Evolutionary conservation across 257 asterid genomes (phyloP).

Genomic region (Lantana camara): DNA sequence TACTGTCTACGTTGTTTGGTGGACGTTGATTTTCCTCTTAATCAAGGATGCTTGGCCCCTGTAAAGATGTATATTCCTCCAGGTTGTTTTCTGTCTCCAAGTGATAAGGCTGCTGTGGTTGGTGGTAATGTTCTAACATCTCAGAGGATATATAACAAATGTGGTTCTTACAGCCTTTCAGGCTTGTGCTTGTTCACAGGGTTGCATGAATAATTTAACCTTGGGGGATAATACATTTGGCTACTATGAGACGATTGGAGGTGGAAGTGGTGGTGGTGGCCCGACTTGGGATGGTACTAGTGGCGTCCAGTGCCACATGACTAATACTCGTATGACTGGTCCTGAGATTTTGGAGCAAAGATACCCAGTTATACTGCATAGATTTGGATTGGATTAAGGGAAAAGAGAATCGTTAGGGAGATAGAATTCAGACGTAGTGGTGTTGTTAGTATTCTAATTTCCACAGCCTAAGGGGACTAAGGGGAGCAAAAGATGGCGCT

Average conservation of each 20-base stretch:
- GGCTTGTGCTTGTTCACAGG: conserved; percentile 97
- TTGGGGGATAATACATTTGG: conserved; percentile 89
- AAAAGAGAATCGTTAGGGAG: conserved; percentile 80
- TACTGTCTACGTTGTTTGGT: conserved; percentile 90
- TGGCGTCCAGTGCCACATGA: conserved; percentile 99
- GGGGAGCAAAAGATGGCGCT: conserved; percentile 76
- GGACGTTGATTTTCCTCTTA: conserved; percentile 88
- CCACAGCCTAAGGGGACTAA: conserved; percentile 91
- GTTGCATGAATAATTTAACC: conserved; percentile 95
- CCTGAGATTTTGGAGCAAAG: conserved; percentile 97
- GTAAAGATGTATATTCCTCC: conserved; percentile 77
- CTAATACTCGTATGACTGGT: conserved; percentile 96
- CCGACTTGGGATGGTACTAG: conserved; percentile 91
- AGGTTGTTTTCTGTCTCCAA: conserved; percentile 89
- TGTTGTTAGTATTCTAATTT: conserved; percentile 85
- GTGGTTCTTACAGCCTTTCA: conserved; percentile 89
- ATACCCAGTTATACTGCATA: conserved; percentile 80
- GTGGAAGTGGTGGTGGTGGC: conserved; percentile 96
- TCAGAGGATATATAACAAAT: conserved; percentile 85
- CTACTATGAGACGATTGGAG: conserved; percentile 92
- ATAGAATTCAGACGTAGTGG: conserved; percentile 74
- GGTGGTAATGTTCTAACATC: conserved; percentile 97
- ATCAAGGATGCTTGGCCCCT: conserved; percentile 95
- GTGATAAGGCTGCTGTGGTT: conserved; percentile 91
- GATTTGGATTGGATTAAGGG: conserved; percentile 77